Evolutionary conservation across 176 grass and related monocot genomes (phyloP).

Genomic region (Triticum turgidum): DNA sequence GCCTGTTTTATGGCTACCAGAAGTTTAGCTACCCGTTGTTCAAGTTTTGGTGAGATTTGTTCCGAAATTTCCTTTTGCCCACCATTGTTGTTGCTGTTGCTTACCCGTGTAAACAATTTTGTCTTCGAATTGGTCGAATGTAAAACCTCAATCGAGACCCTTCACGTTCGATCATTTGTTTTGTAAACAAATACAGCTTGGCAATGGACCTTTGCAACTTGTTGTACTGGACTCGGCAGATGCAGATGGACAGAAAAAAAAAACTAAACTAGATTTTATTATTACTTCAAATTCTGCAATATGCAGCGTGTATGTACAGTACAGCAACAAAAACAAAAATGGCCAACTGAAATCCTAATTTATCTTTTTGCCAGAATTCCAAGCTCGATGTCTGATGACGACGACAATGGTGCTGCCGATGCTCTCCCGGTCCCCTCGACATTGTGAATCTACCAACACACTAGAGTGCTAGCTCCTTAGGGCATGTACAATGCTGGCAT

Average conservation of each 20-base stretch:
- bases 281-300: neutral
- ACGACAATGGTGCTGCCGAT: too few species aligned
- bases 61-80: neutral
- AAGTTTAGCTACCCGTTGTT: neutral
- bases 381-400: too few species aligned
- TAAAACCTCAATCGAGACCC: neutral
- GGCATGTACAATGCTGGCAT: too few species aligned
- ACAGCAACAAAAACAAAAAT: neutral
- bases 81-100: neutral
- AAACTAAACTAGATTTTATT: neutral
- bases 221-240: neutral
- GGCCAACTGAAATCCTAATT: neutral
- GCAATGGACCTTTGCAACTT: neutral
- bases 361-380: neutral
- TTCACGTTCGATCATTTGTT: neutral
- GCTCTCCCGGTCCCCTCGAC: too few species aligned
- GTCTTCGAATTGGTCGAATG: neutral
- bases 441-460: too few species aligned
- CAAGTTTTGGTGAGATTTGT: neutral
- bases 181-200: neutral
- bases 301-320: neutral
- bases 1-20: neutral
- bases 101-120: conserved; percentile 1
- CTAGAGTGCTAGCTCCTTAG: too few species aligned
- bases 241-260: neutral